Conservation (phyloP, 2,329 filamentous ascomycete genomes). For the Colletotrichum acutatum region DNA sequence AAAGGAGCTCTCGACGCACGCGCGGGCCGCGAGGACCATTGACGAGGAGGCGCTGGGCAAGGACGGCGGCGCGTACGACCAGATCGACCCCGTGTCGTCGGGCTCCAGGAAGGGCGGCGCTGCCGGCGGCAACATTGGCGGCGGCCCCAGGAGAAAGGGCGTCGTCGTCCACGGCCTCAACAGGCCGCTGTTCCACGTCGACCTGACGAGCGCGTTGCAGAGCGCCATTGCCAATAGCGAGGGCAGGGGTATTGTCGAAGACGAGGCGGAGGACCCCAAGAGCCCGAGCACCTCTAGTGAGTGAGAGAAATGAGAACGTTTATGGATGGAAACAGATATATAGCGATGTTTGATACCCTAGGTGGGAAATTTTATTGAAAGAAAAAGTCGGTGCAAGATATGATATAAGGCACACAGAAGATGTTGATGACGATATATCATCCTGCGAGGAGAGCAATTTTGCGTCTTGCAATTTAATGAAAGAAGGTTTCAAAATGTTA, state of each 20-base stretch:
- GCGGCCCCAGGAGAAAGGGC: constrained; percentile 56
- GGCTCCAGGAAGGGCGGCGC: background rate
- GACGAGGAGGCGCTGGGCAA: constrained; percentile 52
- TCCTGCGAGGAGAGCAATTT: background rate
- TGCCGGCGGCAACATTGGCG: constrained; percentile 28
- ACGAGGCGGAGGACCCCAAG: constrained; percentile 5
- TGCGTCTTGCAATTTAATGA: background rate
- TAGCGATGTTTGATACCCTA: constrained; percentile 33
- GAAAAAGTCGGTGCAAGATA: background rate
- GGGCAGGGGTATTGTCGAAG: constrained; percentile 53
- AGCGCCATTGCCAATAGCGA: constrained; percentile 85
- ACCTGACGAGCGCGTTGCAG: constrained; percentile 88
- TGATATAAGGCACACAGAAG: background rate
- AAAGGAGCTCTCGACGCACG: constrained; percentile 25
- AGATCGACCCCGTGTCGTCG: constrained; percentile 41
- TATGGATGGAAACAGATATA: constrained; percentile 1
- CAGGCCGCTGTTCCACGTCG: constrained; percentile 92
- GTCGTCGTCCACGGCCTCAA: constrained; percentile 88
- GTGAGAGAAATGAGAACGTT: background rate
- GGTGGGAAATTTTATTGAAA: constrained; percentile 14
- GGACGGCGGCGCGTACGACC: constrained; percentile 43
- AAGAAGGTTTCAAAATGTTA: background rate
- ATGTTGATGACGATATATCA: background rate
- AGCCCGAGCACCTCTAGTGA: constrained; percentile 21
- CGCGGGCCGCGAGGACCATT: constrained; percentile 14